These are phyloP conservation scores for Arthrinium phaeospermum DNA, from an alignment of 2,329 filamentous ascomycete genomes.

Conservation along the genomic window DNA sequence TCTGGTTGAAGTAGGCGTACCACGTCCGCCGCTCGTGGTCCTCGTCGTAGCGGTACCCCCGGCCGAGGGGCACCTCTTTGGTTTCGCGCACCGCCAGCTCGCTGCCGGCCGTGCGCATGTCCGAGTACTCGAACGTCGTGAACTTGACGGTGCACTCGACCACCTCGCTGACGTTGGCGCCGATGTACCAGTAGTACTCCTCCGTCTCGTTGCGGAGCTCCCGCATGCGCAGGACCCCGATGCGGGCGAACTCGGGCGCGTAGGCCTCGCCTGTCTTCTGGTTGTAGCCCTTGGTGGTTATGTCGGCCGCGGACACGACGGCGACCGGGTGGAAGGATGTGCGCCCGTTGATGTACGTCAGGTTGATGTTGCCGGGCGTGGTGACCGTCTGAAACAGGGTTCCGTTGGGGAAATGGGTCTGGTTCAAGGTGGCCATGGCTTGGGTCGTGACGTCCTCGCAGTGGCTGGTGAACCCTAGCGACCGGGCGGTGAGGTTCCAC, in stretches of 20 bases:
- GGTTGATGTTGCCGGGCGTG: not conserved
- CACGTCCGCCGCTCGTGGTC: not conserved
- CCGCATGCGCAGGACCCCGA: constrained; percentile 22
- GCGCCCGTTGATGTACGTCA: not conserved
- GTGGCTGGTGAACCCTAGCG: constrained; percentile 26
- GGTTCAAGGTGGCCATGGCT: constrained; percentile 14
- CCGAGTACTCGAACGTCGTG: constrained; percentile 24
- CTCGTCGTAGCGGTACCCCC: not conserved
- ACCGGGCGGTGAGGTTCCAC: constrained; percentile 27
- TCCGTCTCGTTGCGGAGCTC: no score
- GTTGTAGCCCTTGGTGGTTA: not conserved
- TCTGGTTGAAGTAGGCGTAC: constrained; percentile 12
- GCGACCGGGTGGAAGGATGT: constrained; percentile 24
- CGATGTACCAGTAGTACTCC: not conserved
- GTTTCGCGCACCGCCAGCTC: not conserved
- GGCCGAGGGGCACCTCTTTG: not conserved
- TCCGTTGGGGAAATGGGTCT: not conserved
- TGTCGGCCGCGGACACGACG: constrained; percentile 18
- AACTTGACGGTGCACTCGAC: constrained; percentile 26
- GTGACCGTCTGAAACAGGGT: constrained; percentile 20
- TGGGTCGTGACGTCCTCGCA: constrained; percentile 29
- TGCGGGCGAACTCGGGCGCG: constrained; percentile 21
- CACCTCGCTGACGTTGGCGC: constrained; percentile 8
- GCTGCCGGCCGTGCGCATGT: constrained; percentile 21
- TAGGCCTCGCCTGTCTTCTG: no score